Percentiles rank a stretch among this genome's conserved stretches.
These are phyloP conservation scores for Salvia miltiorrhiza DNA, from an alignment of 257 asterid species.

Conservation along the genomic window DNA sequence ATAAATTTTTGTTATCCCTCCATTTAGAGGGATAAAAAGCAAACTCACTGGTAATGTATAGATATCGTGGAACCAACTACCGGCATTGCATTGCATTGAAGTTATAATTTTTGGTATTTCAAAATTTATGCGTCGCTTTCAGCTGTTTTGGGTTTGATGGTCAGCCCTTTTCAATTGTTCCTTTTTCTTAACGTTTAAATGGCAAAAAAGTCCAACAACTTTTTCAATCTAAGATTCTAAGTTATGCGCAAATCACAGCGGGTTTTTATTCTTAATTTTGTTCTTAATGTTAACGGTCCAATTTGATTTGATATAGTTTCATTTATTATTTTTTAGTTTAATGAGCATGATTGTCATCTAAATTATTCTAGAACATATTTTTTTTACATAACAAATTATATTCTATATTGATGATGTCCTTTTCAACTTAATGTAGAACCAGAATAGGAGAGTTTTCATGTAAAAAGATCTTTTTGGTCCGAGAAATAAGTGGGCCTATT, in stretches of 20 bases:
- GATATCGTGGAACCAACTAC: constrained; percentile 25
- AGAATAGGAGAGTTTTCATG: not conserved
- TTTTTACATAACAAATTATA: not conserved
- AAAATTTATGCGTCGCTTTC: constrained; percentile 18
- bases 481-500: not conserved
- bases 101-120: constrained; percentile 21
- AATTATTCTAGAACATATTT: not conserved
- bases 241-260: not conserved
- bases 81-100: constrained; percentile 28
- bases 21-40: too few species aligned
- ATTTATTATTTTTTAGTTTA: not conserved
- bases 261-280: not conserved
- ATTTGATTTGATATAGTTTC: too few species aligned
- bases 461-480: not conserved
- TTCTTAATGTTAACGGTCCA: not conserved
- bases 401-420: not conserved
- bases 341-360: not conserved
- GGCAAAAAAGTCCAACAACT: not conserved
- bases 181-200: not conserved
- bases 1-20: too few species aligned
- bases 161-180: constrained; percentile 6
- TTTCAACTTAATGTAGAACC: not conserved
- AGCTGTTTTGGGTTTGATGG: constrained; percentile 8
- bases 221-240: not conserved
- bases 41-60: too few species aligned